Base-by-base conservation (phyloP, 805 yeast species). In the Saccharomycopsis malanga region DNA sequence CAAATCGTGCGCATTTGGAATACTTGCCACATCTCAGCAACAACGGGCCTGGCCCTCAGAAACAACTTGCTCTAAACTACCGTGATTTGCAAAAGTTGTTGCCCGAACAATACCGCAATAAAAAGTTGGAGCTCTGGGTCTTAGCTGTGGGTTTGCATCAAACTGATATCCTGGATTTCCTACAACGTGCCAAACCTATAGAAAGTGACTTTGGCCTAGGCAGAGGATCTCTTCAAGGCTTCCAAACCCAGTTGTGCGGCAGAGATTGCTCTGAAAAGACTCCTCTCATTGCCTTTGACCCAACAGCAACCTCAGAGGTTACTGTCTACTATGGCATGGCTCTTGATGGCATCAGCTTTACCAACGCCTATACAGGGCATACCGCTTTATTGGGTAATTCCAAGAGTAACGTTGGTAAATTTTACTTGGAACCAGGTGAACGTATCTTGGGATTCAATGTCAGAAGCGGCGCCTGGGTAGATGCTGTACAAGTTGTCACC, bases 391-490 rank as follows among this genome's bases (percentile, higher is more conserved):
- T 49, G 22, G 53, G 54, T 0, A 23, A 15, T 12, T 37, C 22
- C 7, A 80, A 74, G 4, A 54, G 55, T 7, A 69, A 75, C 49
- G 80, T 70, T 52, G 58, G 79, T 0, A 88, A 82, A 50, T 73
- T 82, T 49, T 60, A 58, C 1, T 56, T 88, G n/a, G 66, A 67
- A 2, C 61, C 61, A 0, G 85, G 79, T 40, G 96, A 91, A 59
- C 49, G 54, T 7, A 66, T 91, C 5, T 61, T 69, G 2, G 83
- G 81, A 22, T 66, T 89, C 46, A 70, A 73, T 37, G 65, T 87
- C 39, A 71, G 95, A 54, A 70, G 78, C 36, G 98, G 98, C 9
- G 79, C 72, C 1, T 93, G 98, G 97, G 69, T 93, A 4, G 98
- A 93, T 68, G 96, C 83, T 1, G 67, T 87, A 20, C 93, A 85